Percentiles rank a stretch among this genome's conserved stretches.
These are phyloP conservation scores for Sungouiozyma ichnusensis DNA, from an alignment of 805 yeast species.

Conservation along the genomic window DNA sequence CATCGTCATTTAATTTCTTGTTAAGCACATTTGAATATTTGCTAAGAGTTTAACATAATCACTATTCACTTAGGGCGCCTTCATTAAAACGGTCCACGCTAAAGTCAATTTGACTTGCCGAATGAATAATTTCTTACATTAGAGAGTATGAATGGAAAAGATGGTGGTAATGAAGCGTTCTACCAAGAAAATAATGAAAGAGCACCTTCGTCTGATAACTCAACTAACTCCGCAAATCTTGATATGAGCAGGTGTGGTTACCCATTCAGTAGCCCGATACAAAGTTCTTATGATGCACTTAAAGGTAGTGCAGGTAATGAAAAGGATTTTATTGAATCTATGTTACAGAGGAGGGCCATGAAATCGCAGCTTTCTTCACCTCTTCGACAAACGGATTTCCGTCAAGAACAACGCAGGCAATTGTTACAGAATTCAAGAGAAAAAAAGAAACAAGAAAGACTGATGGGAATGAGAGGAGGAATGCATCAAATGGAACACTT, in stretches of 20 bases:
- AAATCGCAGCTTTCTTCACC: not conserved
- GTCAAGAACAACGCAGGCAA: conserved; percentile 1
- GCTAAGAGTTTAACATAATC: too few relatives aligned
- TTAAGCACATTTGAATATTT: too few relatives aligned
- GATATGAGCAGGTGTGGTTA: not conserved
- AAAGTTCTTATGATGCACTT: not conserved
- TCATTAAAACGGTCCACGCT: too few relatives aligned
- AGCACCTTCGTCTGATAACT: too few relatives aligned
- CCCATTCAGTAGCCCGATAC: not conserved
- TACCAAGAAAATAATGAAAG: too few relatives aligned
- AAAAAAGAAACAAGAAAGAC: not conserved
- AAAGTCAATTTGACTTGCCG: too few relatives aligned
- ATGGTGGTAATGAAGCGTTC: too few relatives aligned
- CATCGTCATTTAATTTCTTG: too few relatives aligned
- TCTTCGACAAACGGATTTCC: not conserved
- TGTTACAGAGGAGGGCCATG: not conserved
- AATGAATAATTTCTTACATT: too few relatives aligned
- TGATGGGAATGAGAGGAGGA: conserved; percentile 17
- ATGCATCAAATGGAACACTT: conserved; percentile 20
- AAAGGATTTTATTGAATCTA: not conserved
- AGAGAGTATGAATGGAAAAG: too few relatives aligned
- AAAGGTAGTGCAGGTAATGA: not conserved
- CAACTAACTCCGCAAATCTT: too few relatives aligned
- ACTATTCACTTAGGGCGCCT: too few relatives aligned
- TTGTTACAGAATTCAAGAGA: not conserved